A percentile compares a stretch with the other conserved stretches of the same genome.
Evolutionary conservation across 1,139 yeast genomes (phyloP).

Genomic region (Candida buenavistaensis): DNA sequence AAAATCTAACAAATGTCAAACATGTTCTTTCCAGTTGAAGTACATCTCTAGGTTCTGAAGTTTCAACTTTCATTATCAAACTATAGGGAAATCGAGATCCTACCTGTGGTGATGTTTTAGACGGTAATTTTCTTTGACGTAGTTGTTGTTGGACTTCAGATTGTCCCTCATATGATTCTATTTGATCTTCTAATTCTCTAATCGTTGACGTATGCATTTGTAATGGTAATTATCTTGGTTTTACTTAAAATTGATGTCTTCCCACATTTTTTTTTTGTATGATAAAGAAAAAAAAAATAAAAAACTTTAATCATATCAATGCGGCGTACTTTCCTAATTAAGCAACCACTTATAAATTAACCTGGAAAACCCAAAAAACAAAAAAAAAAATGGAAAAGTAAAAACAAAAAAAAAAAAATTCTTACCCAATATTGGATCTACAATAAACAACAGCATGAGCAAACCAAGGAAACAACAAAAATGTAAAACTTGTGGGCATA

Average conservation of each 20-base stretch:
- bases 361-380: too few relatives aligned
- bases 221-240: too few relatives aligned
- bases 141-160: not conserved
- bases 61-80: conserved; percentile 40
- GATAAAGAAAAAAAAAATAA: too few relatives aligned
- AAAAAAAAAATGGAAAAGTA: too few relatives aligned
- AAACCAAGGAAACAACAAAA: conserved; percentile 16
- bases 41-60: conserved; percentile 63
- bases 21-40: conserved; percentile 62
- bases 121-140: conserved; percentile 3
- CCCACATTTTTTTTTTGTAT: too few relatives aligned
- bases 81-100: too few relatives aligned
- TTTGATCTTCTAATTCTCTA: conserved; percentile 5
- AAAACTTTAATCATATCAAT: too few relatives aligned
- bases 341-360: too few relatives aligned
- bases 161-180: conserved; percentile 6
- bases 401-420: too few relatives aligned
- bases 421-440: not conserved
- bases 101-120: not conserved
- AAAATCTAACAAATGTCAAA: conserved; percentile 51
- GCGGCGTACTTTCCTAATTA: too few relatives aligned
- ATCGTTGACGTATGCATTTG: not conserved
- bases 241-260: too few relatives aligned
- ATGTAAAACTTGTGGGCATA: conserved; percentile 36
- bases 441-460: conserved; percentile 7